Base-by-base conservation (phyloP, 2,329 filamentous ascomycete species). In the Fusarium staphyleae region DNA sequence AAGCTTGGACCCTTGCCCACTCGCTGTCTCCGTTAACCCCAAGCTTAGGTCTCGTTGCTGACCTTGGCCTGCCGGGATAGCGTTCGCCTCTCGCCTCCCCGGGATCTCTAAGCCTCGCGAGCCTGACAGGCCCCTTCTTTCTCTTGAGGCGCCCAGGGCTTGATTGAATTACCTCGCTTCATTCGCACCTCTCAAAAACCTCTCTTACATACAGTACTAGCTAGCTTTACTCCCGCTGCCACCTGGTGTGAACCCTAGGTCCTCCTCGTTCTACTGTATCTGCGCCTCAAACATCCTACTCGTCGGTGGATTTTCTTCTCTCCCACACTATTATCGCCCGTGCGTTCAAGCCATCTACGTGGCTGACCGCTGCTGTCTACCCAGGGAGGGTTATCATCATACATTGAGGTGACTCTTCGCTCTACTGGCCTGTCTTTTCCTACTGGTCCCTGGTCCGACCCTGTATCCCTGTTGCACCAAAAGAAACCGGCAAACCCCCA, bases 1-100 rank as follows among this genome's bases (percentile, higher is more conserved):
- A 60, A 59, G 53, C 50, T 61, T 55, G 45, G 63, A 58, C 59
- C 52, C 42, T 62, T 59, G 60, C 51, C 61, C 61, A 60, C 55
- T 63, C 61, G 43, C 52, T 55, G 44, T 62, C 48, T 46, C 47
- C 48, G 42, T 54, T 52, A 47, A 61, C 47, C 28, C 46, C n/a
- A 54, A 58, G 55, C 57, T 52, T 63, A 6, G n/a, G n/a, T 28
- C 48, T 60, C 36, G 34, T 62, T 54, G 49, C 43, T 55, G 37
- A 52, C 49, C 53, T 64, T 56, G 41, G 36, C 44, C 41, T 50
- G 48, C 36, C 36, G 44, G 4, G 39, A 56, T 53, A 43, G 49
- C 26, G 36, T 56, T 66, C 45, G 62, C 57, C 62, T 49, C 62
- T 60, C 39, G 59, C 48, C 59, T n/a, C n/a, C 39, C 42, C 34